These are phyloP conservation scores for Thoreauomyces humboldtii DNA, from an alignment of 192 early-diverging fungal species.

Conservation along the genomic window DNA sequence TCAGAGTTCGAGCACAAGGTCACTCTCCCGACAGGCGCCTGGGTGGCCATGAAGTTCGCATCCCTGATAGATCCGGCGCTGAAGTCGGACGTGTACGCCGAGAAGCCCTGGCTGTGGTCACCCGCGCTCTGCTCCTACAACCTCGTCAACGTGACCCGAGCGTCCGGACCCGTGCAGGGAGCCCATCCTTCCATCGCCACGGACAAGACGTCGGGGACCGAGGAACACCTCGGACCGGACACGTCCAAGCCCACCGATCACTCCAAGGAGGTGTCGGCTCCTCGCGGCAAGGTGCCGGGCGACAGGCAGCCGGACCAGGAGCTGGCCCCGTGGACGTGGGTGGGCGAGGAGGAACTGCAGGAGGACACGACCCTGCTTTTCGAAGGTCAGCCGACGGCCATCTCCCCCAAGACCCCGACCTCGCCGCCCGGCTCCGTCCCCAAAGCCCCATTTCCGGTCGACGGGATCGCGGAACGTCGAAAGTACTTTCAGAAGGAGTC, in stretches of 20 bases:
- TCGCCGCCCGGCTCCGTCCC: too few species aligned
- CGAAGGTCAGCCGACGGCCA: background rate
- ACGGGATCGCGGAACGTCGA: constrained; percentile 48
- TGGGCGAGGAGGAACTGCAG: constrained; percentile 29
- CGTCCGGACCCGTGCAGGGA: constrained; percentile 28
- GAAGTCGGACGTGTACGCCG: constrained; percentile 64
- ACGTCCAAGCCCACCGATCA: background rate
- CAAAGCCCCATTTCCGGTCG: constrained; percentile 34
- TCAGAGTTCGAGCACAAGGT: constrained; percentile 72
- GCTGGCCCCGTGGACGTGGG: constrained; percentile 41
- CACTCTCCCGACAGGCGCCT: constrained; percentile 63
- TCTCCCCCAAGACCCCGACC: too few species aligned
- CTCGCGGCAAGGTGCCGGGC: background rate
- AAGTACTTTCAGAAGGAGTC: constrained; percentile 50
- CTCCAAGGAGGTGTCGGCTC: constrained; percentile 11
- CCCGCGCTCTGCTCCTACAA: constrained; percentile 77
- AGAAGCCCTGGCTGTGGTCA: constrained; percentile 69
- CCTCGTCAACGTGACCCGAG: constrained; percentile 53
- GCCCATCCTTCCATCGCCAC: background rate
- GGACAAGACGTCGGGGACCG: background rate
- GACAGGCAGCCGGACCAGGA: constrained; percentile 14
- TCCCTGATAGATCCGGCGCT: constrained; percentile 76
- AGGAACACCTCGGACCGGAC: constrained; percentile 9
- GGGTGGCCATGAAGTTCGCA: constrained; percentile 70
- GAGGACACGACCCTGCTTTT: constrained; percentile 40